Base-by-base conservation (phyloP, 257 asterid genomes). In the Salvia miltiorrhiza region DNA sequence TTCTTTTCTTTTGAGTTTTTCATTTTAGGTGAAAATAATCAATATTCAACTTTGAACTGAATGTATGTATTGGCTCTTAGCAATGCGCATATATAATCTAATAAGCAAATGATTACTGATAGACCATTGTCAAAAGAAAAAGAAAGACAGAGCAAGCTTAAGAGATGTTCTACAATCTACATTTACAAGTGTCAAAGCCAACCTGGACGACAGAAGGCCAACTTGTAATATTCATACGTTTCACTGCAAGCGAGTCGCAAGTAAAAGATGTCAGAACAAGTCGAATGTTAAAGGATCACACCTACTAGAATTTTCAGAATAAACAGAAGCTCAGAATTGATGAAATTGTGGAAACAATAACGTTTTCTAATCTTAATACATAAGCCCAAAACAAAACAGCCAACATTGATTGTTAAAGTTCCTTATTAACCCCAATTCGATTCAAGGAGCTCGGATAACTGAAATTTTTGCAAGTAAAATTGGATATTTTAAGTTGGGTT, bases 191-290 rank as follows among this genome's bases (percentile, higher is more conserved):
- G 78, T 68, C 79, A 56, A 60, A 55, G 79, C 90, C 79, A 67
- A 93, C 98, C 98, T 93, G 95, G 95, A 67, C 10, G 86, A 86
- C 97, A 93, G 86, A 90, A 93, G 76, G 92, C 80, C 81, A 93
- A 70, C 83, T 88, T 86, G 78, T 90, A 93, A 78, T 84, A 90
- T 69, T 79, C 79, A 85, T 90, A 90, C 50, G 96, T 90, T 80
- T 93, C 97, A 69, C 97, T 93, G 97, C 97, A 93, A 81, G 78
- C 76, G 73, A 21, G 65, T 67, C 78, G 72, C 57, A 72, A 70
- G 76, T 64, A 55, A 78, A 61, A 65, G 30, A 41, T 30, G 71
- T 82, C 66, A 80, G 80, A 72, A 75, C 30, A 23, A 39, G 53
- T 75, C 49, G 69, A 40, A 23, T 19, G 33, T 20, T 63, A 68